These are phyloP conservation scores for Aspergillus bridgeri DNA, from an alignment of 495 filamentous ascomycete genomes.

Conservation along the genomic window DNA sequence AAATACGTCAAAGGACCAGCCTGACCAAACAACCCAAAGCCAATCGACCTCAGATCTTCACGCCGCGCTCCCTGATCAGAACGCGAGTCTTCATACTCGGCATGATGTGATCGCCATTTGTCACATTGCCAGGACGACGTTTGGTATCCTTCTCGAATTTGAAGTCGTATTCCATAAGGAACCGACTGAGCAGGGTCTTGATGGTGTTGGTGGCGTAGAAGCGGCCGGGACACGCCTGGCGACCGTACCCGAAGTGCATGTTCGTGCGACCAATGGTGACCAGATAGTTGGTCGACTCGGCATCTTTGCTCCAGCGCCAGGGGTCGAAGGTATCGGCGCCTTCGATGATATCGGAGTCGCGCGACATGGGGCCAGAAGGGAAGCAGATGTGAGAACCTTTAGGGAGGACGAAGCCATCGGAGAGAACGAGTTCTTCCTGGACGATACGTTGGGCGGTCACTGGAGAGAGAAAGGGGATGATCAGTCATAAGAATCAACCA, in stretches of 20 bases:
- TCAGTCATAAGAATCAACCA: no score
- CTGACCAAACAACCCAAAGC: neutral
- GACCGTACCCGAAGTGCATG: constrained; percentile 35
- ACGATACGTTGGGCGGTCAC: constrained; percentile 31
- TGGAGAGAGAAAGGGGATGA: constrained; percentile 7
- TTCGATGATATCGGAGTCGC: constrained; percentile 22
- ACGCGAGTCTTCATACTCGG: constrained; percentile 24
- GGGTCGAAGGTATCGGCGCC: constrained; percentile 30
- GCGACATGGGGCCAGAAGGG: constrained; percentile 31
- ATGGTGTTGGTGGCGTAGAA: constrained; percentile 54
- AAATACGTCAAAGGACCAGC: neutral
- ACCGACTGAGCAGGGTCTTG: constrained; percentile 53
- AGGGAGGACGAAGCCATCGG: constrained; percentile 29
- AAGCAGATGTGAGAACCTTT: constrained; percentile 33
- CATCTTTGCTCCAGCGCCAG: constrained; percentile 33
- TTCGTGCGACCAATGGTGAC: constrained; percentile 21
- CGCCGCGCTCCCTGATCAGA: constrained; percentile 24
- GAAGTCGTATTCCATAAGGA: constrained; percentile 54
- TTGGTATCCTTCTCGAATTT: constrained; percentile 23
- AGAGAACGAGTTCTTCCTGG: constrained; percentile 23
- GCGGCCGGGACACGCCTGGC: constrained; percentile 50
- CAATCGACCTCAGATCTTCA: neutral
- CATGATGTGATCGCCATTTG: constrained; percentile 32
- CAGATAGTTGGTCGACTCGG: constrained; percentile 12
- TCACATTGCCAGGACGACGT: constrained; percentile 25